These are phyloP conservation scores for Fusarium compactum DNA, from an alignment of 2,329 filamentous ascomycete genomes.

Conservation along the genomic window DNA sequence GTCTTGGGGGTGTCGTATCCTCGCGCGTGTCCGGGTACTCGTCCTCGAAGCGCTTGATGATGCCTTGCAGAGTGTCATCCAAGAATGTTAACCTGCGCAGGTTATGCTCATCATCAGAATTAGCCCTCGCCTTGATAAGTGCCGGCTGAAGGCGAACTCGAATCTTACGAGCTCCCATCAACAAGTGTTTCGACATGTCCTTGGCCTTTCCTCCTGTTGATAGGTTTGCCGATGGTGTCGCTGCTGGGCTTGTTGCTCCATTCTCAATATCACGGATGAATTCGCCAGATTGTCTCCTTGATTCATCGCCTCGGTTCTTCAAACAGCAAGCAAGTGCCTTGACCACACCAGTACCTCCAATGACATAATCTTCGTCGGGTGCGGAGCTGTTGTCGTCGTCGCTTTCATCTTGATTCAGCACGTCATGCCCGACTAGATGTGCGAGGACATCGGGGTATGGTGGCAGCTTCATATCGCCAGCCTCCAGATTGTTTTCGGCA, in stretches of 20 bases:
- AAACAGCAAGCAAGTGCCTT: constrained; percentile 93
- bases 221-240: constrained; percentile 56
- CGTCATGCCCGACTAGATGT: constrained; percentile 83
- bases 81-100: constrained; percentile 89
- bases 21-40: constrained; percentile 90
- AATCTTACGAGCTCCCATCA: constrained; percentile 91
- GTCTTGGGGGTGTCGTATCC: constrained; percentile 43
- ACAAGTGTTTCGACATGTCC: constrained; percentile 91
- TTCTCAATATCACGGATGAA: constrained; percentile 66
- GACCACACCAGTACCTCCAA: constrained; percentile 93
- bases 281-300: constrained; percentile 64
- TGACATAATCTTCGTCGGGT: constrained; percentile 93
- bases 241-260: constrained; percentile 59
- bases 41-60: constrained; percentile 95
- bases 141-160: constrained; percentile 85
- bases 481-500: constrained; percentile 53
- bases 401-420: constrained; percentile 59
- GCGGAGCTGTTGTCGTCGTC: constrained; percentile 76
- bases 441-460: constrained; percentile 82
- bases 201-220: constrained; percentile 74
- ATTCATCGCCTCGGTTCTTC: constrained; percentile 77
- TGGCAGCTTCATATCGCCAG: constrained; percentile 48
- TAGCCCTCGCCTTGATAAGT: constrained; percentile 77
- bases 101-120: constrained; percentile 77
- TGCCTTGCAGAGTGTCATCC: constrained; percentile 86